Percentiles rank a stretch among this genome's conserved stretches.
phyloP scores from a whole-genome alignment of 2,329 filamentous ascomycete genomes.

The Pseudogymnoascus sp. region DNA sequence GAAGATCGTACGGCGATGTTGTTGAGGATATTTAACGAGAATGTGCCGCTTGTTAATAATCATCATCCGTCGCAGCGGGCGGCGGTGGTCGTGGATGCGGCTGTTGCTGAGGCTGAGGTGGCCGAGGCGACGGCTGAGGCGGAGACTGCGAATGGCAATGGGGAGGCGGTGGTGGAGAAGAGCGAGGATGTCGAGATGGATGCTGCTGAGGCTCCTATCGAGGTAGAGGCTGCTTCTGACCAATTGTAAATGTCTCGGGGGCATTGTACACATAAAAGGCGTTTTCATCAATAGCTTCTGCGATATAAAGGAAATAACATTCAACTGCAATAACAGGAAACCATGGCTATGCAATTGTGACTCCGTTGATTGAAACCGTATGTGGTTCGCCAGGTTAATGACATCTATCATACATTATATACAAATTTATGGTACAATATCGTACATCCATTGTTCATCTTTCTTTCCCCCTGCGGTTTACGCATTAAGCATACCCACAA shows the following conservation, averaged over 20 bases:
- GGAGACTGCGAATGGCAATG: neutral
- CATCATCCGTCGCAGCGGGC: constrained; percentile 24
- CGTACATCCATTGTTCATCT: neutral
- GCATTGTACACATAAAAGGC: constrained; percentile 6
- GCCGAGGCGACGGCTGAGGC: constrained; percentile 14
- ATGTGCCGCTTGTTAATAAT: constrained; percentile 65
- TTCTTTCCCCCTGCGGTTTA: neutral
- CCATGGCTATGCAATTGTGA: neutral
- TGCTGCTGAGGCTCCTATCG: constrained; percentile 5
- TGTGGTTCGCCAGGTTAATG: neutral
- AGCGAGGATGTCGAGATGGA: constrained; percentile 6
- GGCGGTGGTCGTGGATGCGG: neutral
- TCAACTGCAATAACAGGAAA: neutral
- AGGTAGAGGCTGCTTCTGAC: neutral
- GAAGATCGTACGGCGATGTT: constrained; percentile 92
- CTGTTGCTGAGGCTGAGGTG: constrained; percentile 12
- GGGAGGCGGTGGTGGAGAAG: neutral
- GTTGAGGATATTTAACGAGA: constrained; percentile 83
- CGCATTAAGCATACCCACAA: constrained; percentile 56
- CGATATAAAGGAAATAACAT: constrained; percentile 4
- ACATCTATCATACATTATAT: constrained; percentile 5
- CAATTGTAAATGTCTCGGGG: constrained; percentile 1
- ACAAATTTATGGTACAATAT: neutral
- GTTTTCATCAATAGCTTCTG: constrained; percentile 5
- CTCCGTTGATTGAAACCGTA: neutral